Conservation (phyloP, 192 early-diverging fungal species). For the Radiomyces spectabilis region DNA sequence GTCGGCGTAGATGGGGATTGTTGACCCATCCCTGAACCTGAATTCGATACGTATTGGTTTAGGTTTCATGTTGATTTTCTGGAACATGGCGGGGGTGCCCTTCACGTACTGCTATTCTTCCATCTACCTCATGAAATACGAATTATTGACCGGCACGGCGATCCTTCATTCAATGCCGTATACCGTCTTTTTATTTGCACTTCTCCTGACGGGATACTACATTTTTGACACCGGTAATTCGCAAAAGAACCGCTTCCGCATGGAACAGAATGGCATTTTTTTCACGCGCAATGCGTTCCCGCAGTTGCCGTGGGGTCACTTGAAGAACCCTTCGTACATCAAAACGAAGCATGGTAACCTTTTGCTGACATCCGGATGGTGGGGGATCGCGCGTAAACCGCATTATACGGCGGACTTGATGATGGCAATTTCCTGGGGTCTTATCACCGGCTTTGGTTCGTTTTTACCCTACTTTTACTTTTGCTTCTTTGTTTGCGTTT, state of each 20-base stretch:
- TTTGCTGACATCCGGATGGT: constrained; percentile 61
- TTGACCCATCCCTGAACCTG: too few species aligned
- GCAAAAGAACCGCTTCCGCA: constrained; percentile 43
- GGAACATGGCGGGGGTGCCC: constrained; percentile 44
- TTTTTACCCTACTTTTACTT: constrained; percentile 85
- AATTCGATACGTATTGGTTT: neutral
- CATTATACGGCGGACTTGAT: constrained; percentile 86
- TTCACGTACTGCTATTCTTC: constrained; percentile 43
- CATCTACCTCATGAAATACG: constrained; percentile 32
- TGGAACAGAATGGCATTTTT: constrained; percentile 34
- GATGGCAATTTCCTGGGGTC: constrained; percentile 75
- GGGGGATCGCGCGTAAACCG: constrained; percentile 62
- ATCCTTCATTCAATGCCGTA: constrained; percentile 25
- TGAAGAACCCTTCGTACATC: constrained; percentile 57
- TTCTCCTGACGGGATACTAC: constrained; percentile 30
- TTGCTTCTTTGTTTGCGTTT: constrained; percentile 75
- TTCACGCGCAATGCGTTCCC: constrained; percentile 33
- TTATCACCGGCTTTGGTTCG: constrained; percentile 71
- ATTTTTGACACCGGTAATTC: constrained; percentile 47
- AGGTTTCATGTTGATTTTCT: constrained; percentile 47
- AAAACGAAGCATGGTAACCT: constrained; percentile 53
- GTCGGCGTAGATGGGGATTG: neutral
- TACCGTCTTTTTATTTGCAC: constrained; percentile 23
- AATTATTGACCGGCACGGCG: constrained; percentile 27
- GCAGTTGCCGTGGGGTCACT: constrained; percentile 36